Conservation (phyloP, 768 basidiomycete species). For the Leccinum rimulosum region DNA sequence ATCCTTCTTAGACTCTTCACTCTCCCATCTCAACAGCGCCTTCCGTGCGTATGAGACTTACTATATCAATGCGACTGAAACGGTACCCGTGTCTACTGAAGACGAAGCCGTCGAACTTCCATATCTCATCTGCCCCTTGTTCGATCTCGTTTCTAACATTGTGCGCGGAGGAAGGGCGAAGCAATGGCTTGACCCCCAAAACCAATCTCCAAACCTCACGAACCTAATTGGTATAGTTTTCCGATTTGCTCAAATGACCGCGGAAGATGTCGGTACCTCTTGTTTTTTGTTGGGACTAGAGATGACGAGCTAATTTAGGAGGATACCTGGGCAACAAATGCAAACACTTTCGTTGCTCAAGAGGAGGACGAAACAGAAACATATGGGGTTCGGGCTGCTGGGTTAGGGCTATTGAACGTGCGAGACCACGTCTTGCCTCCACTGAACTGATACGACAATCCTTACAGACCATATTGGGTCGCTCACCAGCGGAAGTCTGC, state of each 20-base stretch:
- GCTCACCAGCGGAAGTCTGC: conserved; percentile 48
- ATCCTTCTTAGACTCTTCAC: conserved; percentile 55
- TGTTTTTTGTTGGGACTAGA: not conserved
- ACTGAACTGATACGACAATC: conserved; percentile 3
- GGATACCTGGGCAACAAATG: conserved; percentile 85
- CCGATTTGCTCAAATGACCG: conserved; percentile 81
- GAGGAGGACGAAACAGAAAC: conserved; percentile 88
- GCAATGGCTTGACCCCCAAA: conserved; percentile 54
- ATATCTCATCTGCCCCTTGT: conserved; percentile 71
- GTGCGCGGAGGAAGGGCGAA: conserved; percentile 63
- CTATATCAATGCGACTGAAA: conserved; percentile 56
- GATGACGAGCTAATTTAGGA: conserved; percentile 51
- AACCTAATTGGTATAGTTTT: conserved; percentile 57
- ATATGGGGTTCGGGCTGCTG: conserved; percentile 81
- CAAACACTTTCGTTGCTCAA: conserved; percentile 91
- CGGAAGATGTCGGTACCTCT: conserved; percentile 67
- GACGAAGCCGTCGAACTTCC: conserved; percentile 75
- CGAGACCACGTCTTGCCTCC: conserved; percentile 4
- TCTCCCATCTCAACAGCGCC: conserved; percentile 57
- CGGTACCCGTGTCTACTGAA: conserved; percentile 65
- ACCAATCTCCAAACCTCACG: conserved; percentile 37
- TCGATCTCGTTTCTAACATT: conserved; percentile 75
- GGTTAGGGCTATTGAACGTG: conserved; percentile 82
- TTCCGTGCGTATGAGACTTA: conserved; percentile 59
- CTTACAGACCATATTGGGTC: conserved; percentile 54